These are phyloP conservation scores for Pythium scleroteichum DNA, from an alignment of 352 stramenopile genomes.

Conservation along the genomic window DNA sequence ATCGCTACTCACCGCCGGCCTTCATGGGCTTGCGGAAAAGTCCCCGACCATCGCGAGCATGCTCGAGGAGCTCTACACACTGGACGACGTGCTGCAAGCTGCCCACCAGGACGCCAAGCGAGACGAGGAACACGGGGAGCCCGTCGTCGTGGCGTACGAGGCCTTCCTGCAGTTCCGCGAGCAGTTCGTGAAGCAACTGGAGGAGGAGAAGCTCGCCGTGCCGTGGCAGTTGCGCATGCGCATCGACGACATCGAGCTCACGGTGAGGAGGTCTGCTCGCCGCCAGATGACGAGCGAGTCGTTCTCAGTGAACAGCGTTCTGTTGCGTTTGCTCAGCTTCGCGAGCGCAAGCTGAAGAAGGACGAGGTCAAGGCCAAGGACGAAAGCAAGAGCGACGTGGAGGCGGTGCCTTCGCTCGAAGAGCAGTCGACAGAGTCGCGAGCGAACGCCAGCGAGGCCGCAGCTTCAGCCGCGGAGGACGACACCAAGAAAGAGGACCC, in stretches of 20 bases:
- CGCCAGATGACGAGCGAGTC: too few relatives aligned
- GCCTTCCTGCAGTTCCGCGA: constrained; percentile 31
- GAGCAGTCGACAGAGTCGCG: neutral
- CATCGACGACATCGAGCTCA: constrained; percentile 82
- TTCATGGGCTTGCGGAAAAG: constrained; percentile 12
- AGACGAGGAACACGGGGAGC: constrained; percentile 37
- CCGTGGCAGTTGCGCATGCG: constrained; percentile 50
- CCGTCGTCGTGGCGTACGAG: constrained; percentile 34
- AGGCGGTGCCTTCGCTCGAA: neutral
- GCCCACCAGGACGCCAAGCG: constrained; percentile 32
- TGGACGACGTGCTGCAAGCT: constrained; percentile 35
- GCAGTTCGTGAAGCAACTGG: constrained; percentile 26
- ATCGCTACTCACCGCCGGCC: constrained; percentile 11
- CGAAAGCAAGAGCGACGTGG: neutral
- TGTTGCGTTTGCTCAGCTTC: constrained; percentile 13
- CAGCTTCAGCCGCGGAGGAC: neutral
- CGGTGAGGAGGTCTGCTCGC: constrained; percentile 39
- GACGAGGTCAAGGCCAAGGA: neutral
- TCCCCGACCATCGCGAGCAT: constrained; percentile 12
- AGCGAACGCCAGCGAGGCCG: neutral
- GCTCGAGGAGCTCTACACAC: constrained; percentile 24
- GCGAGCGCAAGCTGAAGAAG: constrained; percentile 24
- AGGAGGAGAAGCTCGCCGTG: constrained; percentile 31
- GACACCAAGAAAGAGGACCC: constrained; percentile 20
- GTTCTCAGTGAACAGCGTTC: neutral